Evolutionary conservation across 495 filamentous ascomycete genomes (phyloP).

Genomic region (Glonium stellatum): DNA sequence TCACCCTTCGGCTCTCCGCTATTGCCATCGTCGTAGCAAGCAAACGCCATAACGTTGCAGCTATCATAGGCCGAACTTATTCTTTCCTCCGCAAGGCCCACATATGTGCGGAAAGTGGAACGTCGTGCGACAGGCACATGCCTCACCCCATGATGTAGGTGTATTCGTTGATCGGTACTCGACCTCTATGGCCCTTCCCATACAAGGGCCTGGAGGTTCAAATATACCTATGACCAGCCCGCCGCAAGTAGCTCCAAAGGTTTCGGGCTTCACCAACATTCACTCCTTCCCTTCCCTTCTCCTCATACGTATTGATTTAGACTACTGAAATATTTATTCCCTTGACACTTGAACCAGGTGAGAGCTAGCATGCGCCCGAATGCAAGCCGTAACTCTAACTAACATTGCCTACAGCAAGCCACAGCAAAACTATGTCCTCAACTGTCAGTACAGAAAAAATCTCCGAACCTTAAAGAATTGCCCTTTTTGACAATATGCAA

Average conservation of each 20-base stretch:
- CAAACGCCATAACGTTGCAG: not conserved
- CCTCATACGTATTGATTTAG: no score
- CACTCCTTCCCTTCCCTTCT: not conserved
- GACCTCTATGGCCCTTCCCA: not conserved
- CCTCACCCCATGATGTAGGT: not conserved
- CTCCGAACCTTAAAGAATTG: no score
- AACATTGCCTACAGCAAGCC: no score
- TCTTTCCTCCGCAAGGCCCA: not conserved
- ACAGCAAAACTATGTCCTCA: no score
- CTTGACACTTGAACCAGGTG: not conserved
- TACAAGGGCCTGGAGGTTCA: not conserved
- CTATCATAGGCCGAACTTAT: not conserved
- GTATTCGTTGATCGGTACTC: not conserved
- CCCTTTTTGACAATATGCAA: not conserved
- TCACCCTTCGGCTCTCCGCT: slow-evolving; percentile 2
- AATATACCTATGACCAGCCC: not conserved
- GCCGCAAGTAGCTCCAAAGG: not conserved
- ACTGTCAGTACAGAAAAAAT: no score
- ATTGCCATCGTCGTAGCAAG: not conserved
- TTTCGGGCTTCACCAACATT: not conserved
- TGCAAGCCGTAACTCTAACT: no score
- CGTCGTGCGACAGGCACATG: not conserved
- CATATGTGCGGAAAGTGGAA: not conserved
- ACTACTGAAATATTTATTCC: not conserved
- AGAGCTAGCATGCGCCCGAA: no score